A percentile compares a stretch with the other conserved stretches of the same genome.
Evolutionary conservation across 1,284 basidiomycete genomes (phyloP).

Genomic region (Pseudomicrostroma phylloplanum): DNA sequence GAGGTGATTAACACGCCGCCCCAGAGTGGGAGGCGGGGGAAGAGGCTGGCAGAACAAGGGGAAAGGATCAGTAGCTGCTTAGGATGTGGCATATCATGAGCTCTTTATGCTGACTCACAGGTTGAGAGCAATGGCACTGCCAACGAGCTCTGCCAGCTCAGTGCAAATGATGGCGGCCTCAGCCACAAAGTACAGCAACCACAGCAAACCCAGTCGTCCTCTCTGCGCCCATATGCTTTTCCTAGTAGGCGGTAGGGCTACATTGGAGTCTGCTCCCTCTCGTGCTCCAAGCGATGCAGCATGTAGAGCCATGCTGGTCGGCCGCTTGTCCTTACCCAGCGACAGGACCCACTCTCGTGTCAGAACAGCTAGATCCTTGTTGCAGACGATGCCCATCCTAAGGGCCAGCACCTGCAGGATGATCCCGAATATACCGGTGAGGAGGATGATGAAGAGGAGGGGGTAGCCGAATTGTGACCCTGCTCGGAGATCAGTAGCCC

Average conservation of each 20-base stretch:
- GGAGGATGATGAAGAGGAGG: constrained; percentile 74
- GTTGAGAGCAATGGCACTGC: constrained; percentile 70
- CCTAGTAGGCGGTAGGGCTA: background rate
- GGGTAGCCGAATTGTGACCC: constrained; percentile 62
- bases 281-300: too few relatives aligned
- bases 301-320: background rate
- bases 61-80: background rate
- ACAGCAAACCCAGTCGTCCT: constrained; percentile 35
- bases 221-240: background rate
- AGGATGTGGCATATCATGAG: background rate
- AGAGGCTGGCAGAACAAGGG: constrained; percentile 57
- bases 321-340: background rate
- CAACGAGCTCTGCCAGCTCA: constrained; percentile 64
- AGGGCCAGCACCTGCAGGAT: constrained; percentile 64
- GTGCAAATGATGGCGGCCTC: constrained; percentile 69
- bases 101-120: constrained; percentile 52
- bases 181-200: constrained; percentile 56
- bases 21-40: constrained; percentile 61
- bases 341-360: constrained; percentile 12
- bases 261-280: background rate
- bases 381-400: constrained; percentile 56
- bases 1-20: constrained; percentile 66
- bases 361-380: constrained; percentile 40
- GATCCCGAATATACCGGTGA: constrained; percentile 76
- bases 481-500: constrained; percentile 49